phyloP scores from a whole-genome alignment of 306 rosid genomes.

The Dalbergia oliveri region DNA sequence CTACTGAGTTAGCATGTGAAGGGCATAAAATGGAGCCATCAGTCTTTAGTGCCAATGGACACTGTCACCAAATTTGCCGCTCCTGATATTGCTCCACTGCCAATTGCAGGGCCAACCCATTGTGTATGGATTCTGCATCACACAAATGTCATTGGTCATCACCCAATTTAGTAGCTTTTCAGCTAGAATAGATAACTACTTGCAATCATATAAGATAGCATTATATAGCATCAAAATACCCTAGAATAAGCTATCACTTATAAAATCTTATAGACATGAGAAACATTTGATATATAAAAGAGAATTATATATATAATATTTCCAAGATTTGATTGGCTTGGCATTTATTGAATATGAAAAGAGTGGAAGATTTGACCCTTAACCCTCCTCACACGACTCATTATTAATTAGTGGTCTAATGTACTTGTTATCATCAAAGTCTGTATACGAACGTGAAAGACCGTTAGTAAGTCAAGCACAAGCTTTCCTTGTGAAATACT shows the following conservation, averaged over 20 bases:
- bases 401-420: not conserved
- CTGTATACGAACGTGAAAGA: not conserved
- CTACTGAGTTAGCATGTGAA: slow-evolving; percentile 54
- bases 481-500: not conserved
- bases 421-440: not conserved
- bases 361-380: not conserved
- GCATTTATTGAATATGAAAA: not conserved
- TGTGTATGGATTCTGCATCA: slow-evolving; percentile 61
- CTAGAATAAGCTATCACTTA: not conserved
- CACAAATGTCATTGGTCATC: not conserved
- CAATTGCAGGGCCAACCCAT: slow-evolving; percentile 60
- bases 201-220: not conserved
- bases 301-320: not conserved
- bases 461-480: not conserved
- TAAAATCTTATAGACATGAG: not conserved
- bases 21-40: slow-evolving; percentile 73
- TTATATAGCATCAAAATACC: not conserved
- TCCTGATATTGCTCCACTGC: slow-evolving; percentile 74
- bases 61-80: slow-evolving; percentile 74
- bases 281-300: no score
- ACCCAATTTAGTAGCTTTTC: not conserved
- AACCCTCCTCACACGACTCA: not conserved
- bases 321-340: not conserved
- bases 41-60: slow-evolving; percentile 67
- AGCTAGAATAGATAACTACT: not conserved